These are phyloP conservation scores for Rhododendron henanense DNA, from an alignment of 148 eudicot species.

Conservation along the genomic window DNA sequence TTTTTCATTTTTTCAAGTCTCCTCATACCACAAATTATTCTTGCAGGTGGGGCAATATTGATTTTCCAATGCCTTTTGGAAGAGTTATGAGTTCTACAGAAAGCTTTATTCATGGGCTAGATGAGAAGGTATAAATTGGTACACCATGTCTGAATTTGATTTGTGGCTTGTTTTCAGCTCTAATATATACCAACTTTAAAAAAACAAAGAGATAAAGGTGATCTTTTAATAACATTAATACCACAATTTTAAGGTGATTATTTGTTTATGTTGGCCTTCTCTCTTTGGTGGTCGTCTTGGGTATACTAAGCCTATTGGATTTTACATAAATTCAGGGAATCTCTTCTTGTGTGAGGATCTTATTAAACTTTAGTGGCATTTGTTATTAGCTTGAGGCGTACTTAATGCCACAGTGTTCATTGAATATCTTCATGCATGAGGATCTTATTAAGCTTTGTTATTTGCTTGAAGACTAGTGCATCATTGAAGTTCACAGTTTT, in stretches of 20 bases:
- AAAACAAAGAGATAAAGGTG: background rate
- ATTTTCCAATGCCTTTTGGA: constrained; percentile 98
- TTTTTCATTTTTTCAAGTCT: background rate
- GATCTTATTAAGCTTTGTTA: background rate
- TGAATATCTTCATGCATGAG: background rate
- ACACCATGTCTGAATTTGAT: background rate
- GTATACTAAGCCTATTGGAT: background rate
- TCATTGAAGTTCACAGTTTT: constrained; percentile 70
- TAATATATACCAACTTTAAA: background rate
- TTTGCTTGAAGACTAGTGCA: constrained; percentile 63
- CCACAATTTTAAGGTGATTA: background rate
- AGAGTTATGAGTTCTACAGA: constrained; percentile 96
- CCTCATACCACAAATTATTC: background rate
- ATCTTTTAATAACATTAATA: background rate
- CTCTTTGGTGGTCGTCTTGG: background rate
- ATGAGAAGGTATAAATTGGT: constrained; percentile 70
- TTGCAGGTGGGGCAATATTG: constrained; percentile 81
- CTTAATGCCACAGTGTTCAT: background rate
- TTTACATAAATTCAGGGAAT: background rate
- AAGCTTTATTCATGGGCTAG: constrained; percentile 83
- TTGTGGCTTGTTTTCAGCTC: background rate
- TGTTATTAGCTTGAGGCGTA: constrained; percentile 24
- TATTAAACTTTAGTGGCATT: background rate
- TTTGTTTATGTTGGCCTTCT: background rate
- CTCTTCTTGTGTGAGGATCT: background rate